Percentiles rank a stretch among this genome's conserved stretches.
Evolutionary conservation across 2,329 filamentous ascomycete species (phyloP).

Genomic region (Calonectria henricotiae): DNA sequence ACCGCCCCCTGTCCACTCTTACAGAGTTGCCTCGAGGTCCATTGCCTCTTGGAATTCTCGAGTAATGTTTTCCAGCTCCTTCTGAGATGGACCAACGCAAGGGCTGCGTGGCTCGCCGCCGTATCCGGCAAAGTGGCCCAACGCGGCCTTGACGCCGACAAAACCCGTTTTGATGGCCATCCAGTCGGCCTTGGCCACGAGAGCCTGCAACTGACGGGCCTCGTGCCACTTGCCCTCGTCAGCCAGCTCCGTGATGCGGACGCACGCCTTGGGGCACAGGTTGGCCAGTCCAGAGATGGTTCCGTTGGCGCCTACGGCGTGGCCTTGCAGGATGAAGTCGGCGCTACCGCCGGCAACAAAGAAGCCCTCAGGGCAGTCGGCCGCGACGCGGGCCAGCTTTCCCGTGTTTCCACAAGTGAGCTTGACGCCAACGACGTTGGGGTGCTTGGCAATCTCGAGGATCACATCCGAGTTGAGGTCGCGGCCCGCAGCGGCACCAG

Average conservation of each 20-base stretch:
- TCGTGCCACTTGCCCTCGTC: constrained; percentile 55
- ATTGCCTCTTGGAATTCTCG: constrained; percentile 59
- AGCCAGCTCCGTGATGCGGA: constrained; percentile 57
- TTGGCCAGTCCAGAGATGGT: constrained; percentile 63
- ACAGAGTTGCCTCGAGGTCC: constrained; percentile 53
- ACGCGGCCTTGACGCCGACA: constrained; percentile 65
- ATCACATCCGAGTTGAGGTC: constrained; percentile 75
- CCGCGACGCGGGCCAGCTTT: constrained; percentile 69
- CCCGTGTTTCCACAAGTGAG: constrained; percentile 78
- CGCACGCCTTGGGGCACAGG: constrained; percentile 59
- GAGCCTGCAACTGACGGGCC: constrained; percentile 58
- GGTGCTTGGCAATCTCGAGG: constrained; percentile 67
- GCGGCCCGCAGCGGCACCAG: constrained; percentile 73
- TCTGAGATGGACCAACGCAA: constrained; percentile 56
- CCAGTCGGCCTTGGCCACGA: constrained; percentile 66
- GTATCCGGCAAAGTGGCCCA: constrained; percentile 61
- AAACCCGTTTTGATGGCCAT: constrained; percentile 66
- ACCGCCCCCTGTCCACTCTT: constrained; percentile 27
- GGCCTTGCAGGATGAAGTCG: constrained; percentile 62
- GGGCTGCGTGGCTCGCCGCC: constrained; percentile 61
- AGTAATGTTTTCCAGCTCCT: constrained; percentile 56
- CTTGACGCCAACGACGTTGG: constrained; percentile 77
- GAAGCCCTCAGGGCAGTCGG: constrained; percentile 58
- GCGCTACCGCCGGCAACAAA: constrained; percentile 61
- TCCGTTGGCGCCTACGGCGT: constrained; percentile 60